A percentile compares a stretch with the other conserved stretches of the same genome.
Evolutionary conservation across 78 protist genomes (phyloP).

Genomic region (Chrysochromulina tobinii): DNA sequence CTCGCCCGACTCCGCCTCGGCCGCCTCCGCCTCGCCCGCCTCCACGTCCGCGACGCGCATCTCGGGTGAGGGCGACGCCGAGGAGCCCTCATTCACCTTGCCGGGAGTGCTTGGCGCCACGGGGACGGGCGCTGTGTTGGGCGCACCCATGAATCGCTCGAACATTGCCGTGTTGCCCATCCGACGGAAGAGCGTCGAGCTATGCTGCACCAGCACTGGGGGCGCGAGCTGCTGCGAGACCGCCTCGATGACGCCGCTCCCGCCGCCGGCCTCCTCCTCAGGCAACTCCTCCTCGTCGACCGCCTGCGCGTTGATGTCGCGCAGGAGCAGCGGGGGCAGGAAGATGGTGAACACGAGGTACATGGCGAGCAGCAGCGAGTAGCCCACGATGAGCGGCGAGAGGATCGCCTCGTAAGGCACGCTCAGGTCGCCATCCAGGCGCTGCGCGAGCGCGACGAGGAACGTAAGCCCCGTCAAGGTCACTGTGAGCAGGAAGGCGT

Average conservation of each 20-base stretch:
- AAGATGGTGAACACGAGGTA: background rate
- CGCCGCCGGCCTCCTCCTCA: background rate
- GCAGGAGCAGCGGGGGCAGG: background rate
- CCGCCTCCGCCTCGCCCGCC: background rate
- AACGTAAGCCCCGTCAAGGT: background rate
- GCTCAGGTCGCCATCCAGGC: background rate
- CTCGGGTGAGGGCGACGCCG: background rate
- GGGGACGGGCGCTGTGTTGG: background rate
- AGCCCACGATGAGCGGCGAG: background rate
- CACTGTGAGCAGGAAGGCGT: background rate
- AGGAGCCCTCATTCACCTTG: too few relatives aligned
- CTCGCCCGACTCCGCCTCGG: too few relatives aligned
- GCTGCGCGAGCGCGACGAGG: background rate
- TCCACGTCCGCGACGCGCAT: background rate
- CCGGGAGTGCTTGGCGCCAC: background rate
- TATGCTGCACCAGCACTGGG: background rate
- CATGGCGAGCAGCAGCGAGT: background rate
- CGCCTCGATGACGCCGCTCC: background rate
- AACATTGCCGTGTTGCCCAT: background rate
- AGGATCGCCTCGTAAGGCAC: background rate
- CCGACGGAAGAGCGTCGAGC: background rate
- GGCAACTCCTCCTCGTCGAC: background rate
- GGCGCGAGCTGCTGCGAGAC: constrained; percentile 1
- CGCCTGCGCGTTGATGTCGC: background rate
- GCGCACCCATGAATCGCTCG: background rate